Base-by-base conservation (phyloP, 176 grass and related monocot genomes). In the Avena eriantha region DNA sequence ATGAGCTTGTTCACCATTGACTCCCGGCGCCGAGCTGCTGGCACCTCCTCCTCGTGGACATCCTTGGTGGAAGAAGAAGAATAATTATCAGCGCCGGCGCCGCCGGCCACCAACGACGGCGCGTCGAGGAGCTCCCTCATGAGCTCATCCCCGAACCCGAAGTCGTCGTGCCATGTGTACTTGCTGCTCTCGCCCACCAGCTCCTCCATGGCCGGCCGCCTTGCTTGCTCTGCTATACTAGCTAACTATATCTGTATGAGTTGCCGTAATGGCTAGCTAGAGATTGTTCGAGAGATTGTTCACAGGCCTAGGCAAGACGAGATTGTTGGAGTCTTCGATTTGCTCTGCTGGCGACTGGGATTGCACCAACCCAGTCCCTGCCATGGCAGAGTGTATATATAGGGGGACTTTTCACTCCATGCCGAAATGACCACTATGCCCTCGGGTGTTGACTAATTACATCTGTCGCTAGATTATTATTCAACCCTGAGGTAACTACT, bases 1-100 rank as follows among this genome's bases (percentile, higher is more conserved):
- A 96, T 91, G 78, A 99, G 88, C 88, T 83, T 99, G 94, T 96
- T 96, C 77, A 93, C 71, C 80, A 93, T 88, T 0, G 97, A 92
- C 78, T 94, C 92, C 36, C 86, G 84, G 36, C 68, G 69, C n/a
- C 58, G 73, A 33, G 39, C 87, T n/a, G 29, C 36, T 9, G 35
- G 63, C 3, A 35, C 31, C 8, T 35, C 68, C 5, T 6, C 50
- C 19, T 34, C 41, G 3, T 73, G n/a, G 17, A 60, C 12, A 16
- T 39, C 73, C 47, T 76, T 76, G 8, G 17, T 49, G 73, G 73
- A 31, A 31, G 73, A 67, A 8, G 26, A 51, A 76, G 69, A 46
- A 72, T 34, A 41, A 5, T 73, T 49, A 0, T 58, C 49, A 15
- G 67, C 8, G 0, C 7, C 33, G 18, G 13, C 10, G 68, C 3